Evolutionary conservation across 768 basidiomycete species (phyloP).

Genomic region (Rhodocollybia butyracea): DNA sequence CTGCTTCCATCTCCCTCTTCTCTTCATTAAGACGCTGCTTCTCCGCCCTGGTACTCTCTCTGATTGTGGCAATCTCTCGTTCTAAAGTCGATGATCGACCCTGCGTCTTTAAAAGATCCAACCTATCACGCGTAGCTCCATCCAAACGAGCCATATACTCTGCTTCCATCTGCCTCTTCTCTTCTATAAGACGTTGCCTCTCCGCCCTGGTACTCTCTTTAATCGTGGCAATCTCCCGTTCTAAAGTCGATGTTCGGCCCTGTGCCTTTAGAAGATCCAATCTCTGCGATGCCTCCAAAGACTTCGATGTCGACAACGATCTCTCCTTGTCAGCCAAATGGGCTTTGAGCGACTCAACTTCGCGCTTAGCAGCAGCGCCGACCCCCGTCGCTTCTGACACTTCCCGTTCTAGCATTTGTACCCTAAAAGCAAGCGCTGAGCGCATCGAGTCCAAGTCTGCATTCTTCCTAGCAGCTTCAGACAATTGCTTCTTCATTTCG

Average conservation of each 20-base stretch:
- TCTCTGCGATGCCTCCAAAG: background rate
- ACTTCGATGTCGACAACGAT: background rate
- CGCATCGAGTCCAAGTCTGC: background rate
- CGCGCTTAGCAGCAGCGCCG: background rate
- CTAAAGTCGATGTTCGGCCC: background rate
- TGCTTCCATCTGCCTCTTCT: background rate
- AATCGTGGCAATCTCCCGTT: background rate
- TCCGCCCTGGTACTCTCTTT: background rate
- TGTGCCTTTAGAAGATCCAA: background rate
- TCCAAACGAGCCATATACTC: background rate
- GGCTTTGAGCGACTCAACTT: background rate
- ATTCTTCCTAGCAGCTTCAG: background rate
- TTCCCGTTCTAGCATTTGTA: background rate
- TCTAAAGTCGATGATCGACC: background rate
- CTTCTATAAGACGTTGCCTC: background rate
- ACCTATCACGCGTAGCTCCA: background rate
- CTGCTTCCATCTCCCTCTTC: background rate
- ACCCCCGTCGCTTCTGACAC: background rate
- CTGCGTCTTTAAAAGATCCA: background rate
- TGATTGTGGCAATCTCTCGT: background rate
- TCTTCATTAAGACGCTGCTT: background rate
- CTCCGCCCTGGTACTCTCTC: background rate
- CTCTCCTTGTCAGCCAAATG: background rate
- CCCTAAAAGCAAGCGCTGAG: no score
- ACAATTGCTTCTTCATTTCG: background rate